Base-by-base conservation (phyloP, 1,139 yeast genomes). In the Pichia sp. region DNA sequence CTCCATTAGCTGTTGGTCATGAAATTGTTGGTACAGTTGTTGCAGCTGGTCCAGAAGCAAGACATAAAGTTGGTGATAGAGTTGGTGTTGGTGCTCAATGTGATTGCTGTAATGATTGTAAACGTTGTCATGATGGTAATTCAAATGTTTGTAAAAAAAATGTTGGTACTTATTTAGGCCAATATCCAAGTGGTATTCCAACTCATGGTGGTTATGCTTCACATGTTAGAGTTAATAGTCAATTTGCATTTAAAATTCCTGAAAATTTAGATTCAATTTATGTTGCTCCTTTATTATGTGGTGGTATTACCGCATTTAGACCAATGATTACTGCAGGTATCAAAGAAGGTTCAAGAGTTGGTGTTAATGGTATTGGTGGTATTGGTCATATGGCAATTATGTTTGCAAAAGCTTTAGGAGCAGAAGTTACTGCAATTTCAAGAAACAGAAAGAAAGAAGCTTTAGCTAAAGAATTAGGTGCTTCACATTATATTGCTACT, bases 261-360 rank as follows among this genome's bases (percentile, higher is more conserved):
- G 81, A 77, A 6, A 60, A 49, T 23, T 57, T 78, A 49, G 65
- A 65, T 23, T 57, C 71, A 12, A 64, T 62, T 38, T 54, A 63
- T 39, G 84, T 78, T 40, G 83, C 82, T 30, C 84, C 85, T 20
- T 67, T 80, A 55, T 63, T 80, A 66, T 80, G 86, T 64, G 85
- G 80, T 46, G 86, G 86, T 47, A 67, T 78, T 52, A 80, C 86
- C 26, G 78, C 73, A 3, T 79, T 66, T 58, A 67, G 76, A 25
- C 86, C 86, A 32, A 59, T 79, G 51, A 61, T 52, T 46, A 69
- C 69, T 32, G 69, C 68, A 42, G 77, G 74, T 38, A 56, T 55
- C 31, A 54, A 43, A 20, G 51, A 54, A 31, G 69, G 73, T 39
- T 63, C 63, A 44, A 68, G 64, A 41, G 78, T 77, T 41, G 81